Percentiles rank a stretch among this genome's conserved stretches.
Conservation (phyloP, 2,329 filamentous ascomycete species). For the Venturia effusa region DNA sequence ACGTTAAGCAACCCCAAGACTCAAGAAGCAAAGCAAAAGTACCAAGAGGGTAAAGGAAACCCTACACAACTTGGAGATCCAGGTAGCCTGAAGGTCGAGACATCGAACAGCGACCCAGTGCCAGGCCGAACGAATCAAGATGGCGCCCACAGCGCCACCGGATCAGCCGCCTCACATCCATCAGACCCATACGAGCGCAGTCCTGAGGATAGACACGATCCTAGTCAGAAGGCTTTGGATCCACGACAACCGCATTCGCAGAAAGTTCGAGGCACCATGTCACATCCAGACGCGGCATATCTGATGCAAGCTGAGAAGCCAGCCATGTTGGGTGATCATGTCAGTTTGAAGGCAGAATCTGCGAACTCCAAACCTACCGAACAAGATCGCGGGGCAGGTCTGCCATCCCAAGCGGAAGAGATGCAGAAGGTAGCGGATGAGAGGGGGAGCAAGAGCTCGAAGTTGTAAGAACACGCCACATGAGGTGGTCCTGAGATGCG, state of each 20-base stretch:
- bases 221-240: background rate
- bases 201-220: background rate
- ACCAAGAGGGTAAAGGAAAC: background rate
- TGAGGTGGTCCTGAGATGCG: background rate
- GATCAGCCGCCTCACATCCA: background rate
- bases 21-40: conserved; percentile 6
- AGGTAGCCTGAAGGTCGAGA: conserved; percentile 6
- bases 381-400: background rate
- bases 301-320: background rate
- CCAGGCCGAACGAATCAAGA: conserved; percentile 1
- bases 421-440: background rate
- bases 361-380: background rate
- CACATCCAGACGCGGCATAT: conserved; percentile 1
- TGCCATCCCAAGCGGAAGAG: background rate
- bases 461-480: background rate
- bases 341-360: conserved; percentile 3
- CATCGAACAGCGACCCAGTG: background rate
- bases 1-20: conserved; percentile 5
- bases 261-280: conserved; percentile 2
- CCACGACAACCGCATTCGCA: background rate
- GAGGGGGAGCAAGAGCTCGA: background rate
- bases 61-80: conserved; percentile 1
- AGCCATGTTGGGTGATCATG: conserved; percentile 6
- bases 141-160: background rate
- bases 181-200: conserved; percentile 2